Conservation (phyloP, 2,329 filamentous ascomycete species). For the Colletotrichum tabaci region DNA sequence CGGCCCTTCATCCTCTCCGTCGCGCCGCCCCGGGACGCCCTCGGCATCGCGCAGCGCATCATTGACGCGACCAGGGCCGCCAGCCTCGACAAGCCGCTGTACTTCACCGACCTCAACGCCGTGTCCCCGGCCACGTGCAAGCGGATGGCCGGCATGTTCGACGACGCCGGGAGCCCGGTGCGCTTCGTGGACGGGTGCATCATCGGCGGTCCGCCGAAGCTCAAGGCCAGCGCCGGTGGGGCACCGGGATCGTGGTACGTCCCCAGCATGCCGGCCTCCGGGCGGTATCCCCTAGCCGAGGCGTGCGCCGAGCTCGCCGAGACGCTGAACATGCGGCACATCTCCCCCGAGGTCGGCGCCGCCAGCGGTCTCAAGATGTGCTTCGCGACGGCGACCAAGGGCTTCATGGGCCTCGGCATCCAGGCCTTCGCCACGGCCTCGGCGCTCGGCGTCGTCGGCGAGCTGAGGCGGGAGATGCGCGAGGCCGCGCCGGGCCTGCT, state of each 20-base stretch:
- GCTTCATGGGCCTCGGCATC: conserved; percentile 77
- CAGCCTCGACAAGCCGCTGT: conserved; percentile 59
- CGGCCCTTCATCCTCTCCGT: conserved; percentile 76
- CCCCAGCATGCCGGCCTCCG: conserved; percentile 65
- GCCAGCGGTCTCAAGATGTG: conserved; percentile 77
- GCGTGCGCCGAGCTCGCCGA: conserved; percentile 57
- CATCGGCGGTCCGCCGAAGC: conserved; percentile 66
- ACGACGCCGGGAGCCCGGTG: conserved; percentile 56
- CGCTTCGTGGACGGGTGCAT: conserved; percentile 72
- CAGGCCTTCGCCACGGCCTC: conserved; percentile 80
- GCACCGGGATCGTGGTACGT: conserved; percentile 52
- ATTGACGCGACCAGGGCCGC: conserved; percentile 62
- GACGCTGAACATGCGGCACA: conserved; percentile 64
- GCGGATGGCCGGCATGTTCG: conserved; percentile 61
- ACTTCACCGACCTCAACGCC: conserved; percentile 77
- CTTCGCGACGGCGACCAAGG: conserved; percentile 73
- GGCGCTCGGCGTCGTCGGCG: conserved; percentile 71
- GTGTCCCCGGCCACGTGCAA: conserved; percentile 69
- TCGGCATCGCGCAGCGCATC: conserved; percentile 71
- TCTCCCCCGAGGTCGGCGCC: conserved; percentile 65
- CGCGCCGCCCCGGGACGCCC: conserved; percentile 75
- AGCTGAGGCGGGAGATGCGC: conserved; percentile 70
- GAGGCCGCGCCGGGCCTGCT: conserved; percentile 63
- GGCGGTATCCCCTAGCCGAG: conserved; percentile 58
- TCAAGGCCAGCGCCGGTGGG: conserved; percentile 43